Base-by-base conservation (phyloP, 1,284 basidiomycete genomes). In the Fomitopsis pinicola region DNA sequence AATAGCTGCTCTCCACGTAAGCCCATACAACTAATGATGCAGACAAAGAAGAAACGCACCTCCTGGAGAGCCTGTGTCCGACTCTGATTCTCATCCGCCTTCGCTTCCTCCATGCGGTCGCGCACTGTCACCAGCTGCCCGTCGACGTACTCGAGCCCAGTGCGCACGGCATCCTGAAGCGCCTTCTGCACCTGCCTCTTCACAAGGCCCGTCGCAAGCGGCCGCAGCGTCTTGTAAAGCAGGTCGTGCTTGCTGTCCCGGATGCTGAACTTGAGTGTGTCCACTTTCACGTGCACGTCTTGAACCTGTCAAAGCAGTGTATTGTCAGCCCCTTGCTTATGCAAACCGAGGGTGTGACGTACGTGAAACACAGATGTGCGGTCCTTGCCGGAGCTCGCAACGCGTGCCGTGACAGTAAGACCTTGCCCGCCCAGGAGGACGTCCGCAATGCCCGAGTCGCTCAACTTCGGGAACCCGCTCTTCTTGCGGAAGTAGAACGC, bases 181-280 rank as follows among this genome's bases (percentile, higher is more conserved):
- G 91, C 96, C 74, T 89, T 92, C 76, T 90, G 81, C 67, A 99
- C 88, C 73, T 96, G 93, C 73, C 86, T 89, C 86, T 98, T 98
- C 71, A 99, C 89, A 55, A 97, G 78, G 5, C 84, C 84, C 4
- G 84, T 91, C 6, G 90, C 90, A 55, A 94, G 80, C 7, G 89
- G 89, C 46, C 81, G 82, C 42, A 94, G 69, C 0, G 89, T 89
- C 80, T 94, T 96, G 82, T 97, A 97, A 59, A 97, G 74, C 42
- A 93, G 77, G 71, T 97, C 92, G 77, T 97, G 95, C 79, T 97
- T 97, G 69, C 86, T 86, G 70, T 97, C 95, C 17, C 94, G 87
- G 71, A 99, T 94, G 42, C 87, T 86, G 78, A 97, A 97, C 77
- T 92, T 94, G 68, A 98, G 84, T 56, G 88, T 84, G 69, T 89